Conservation (phyloP, 2,329 filamentous ascomycete genomes). For the Scedosporium boydii region DNA sequence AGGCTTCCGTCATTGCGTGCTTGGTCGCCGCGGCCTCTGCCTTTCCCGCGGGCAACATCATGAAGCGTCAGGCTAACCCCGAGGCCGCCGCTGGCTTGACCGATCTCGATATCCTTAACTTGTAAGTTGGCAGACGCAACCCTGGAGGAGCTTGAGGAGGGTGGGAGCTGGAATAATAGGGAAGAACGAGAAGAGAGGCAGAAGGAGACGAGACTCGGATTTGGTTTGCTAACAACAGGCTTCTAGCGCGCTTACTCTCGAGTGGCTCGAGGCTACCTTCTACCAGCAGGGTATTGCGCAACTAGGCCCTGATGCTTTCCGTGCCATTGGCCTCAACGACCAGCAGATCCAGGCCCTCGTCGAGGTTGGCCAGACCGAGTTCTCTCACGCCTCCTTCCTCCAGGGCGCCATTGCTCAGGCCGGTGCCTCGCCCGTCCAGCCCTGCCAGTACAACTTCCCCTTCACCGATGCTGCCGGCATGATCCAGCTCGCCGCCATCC, state of each 20-base stretch:
- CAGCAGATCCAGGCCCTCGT: slow-evolving; percentile 39
- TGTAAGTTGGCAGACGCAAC: slow-evolving; percentile 32
- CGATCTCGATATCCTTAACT: slow-evolving; percentile 49
- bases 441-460: slow-evolving; percentile 64
- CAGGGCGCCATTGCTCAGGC: slow-evolving; percentile 50
- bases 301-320: slow-evolving; percentile 57
- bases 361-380: slow-evolving; percentile 53
- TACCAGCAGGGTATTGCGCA: slow-evolving; percentile 62
- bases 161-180: not conserved
- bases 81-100: slow-evolving; percentile 35
- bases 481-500: slow-evolving; percentile 58
- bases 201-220: not conserved
- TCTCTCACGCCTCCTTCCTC: slow-evolving; percentile 28
- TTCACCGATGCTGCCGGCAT: slow-evolving; percentile 57
- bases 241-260: slow-evolving; percentile 57
- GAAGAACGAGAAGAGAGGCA: not conserved
- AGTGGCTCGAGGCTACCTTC: slow-evolving; percentile 65
- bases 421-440: slow-evolving; percentile 55
- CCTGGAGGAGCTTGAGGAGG: not conserved
- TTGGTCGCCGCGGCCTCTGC: slow-evolving; percentile 37
- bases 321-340: slow-evolving; percentile 29
- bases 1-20: slow-evolving; percentile 31
- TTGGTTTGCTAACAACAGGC: slow-evolving; percentile 10
- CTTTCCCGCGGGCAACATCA: slow-evolving; percentile 31
- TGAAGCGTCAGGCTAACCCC: slow-evolving; percentile 40